Base-by-base conservation (phyloP, 192 early-diverging fungal species). In the Rhizophagus sp. region DNA sequence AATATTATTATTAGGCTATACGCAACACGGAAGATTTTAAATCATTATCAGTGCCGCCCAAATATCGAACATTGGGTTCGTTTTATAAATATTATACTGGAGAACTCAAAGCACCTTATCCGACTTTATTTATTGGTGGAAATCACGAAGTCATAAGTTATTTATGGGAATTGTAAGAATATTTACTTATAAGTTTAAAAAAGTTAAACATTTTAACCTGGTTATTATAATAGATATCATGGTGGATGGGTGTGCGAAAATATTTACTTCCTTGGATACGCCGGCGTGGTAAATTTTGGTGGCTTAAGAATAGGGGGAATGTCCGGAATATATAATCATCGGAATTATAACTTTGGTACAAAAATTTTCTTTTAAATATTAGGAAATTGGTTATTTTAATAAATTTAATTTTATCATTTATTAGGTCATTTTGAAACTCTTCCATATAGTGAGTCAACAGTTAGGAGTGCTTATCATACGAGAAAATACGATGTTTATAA, bases 101-200 rank as follows among this genome's bases (percentile, higher is more conserved):
- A 24, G 85, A 91, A 79, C 85, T 85, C 47, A 83, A 79, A 27
- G 95, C 96, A 41, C 97, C 96, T 1, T 84, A 94, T 61, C 95
- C 94, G 0, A 99, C 97, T 6, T 80, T 99, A 1, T 98, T 99
- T 85, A 93, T 99, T 79, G 98, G 98, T 15, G 98, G 98, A 33
- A 99, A 99, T 84, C 98, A 99, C 81, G 98, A 99, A 84, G 95
- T 96, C 0, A 94, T 92, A 44, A 96, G 94, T 80, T 97, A 98
- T 83, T 82, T 98, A 39, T 95, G 95, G 90, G 98, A 99, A 86
- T 86, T 99, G 87, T 98, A 85, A 84, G 88, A 88, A 34, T 57
- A 25, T 11, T 0, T 1, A 70, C 13, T 57, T 19, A 47, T 12
- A 47, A 47, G 4, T 12, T 12, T 47, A 12, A 10, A 7, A 44